Conservation (phyloP, 371 early-diverging fungal species). For the Mucor irregularis region DNA sequence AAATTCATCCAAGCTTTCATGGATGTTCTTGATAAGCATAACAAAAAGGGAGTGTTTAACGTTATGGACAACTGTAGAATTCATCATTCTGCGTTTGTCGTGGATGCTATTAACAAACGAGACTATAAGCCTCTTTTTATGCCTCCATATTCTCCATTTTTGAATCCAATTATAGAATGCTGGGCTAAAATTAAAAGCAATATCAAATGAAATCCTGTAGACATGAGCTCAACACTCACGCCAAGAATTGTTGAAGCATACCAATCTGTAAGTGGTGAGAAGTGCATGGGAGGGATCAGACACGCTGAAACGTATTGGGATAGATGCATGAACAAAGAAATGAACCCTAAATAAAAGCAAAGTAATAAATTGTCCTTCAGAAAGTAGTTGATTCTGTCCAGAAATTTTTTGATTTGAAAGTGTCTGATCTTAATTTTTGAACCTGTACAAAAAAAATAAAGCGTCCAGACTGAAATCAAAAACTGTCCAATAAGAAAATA, state of each 20-base stretch:
- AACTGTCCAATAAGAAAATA: too few species aligned
- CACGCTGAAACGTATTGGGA: too few species aligned
- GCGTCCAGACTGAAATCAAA: too few species aligned
- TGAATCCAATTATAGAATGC: conserved; percentile 19
- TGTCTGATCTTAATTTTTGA: neutral
- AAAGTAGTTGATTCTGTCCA: neutral
- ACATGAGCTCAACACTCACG: neutral
- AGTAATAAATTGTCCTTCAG: neutral
- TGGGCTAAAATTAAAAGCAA: conserved; percentile 11
- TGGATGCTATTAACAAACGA: conserved; percentile 7
- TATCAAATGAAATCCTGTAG: neutral
- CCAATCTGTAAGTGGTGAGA: neutral
- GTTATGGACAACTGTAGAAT: conserved; percentile 12
- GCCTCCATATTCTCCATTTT: conserved; percentile 11
- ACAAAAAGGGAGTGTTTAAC: conserved; percentile 13
- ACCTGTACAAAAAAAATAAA: too few species aligned
- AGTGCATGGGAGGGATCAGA: neutral
- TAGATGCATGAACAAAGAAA: too few species aligned
- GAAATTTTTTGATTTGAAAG: neutral
- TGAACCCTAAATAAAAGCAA: too few species aligned
- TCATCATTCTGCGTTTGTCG: conserved; percentile 3
- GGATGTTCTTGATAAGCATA: conserved; percentile 15
- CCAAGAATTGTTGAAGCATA: neutral
- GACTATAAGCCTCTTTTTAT: conserved; percentile 10
- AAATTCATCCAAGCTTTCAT: neutral